These are phyloP conservation scores for Ajuga chamaepitys DNA, from an alignment of 257 asterid species.

Conservation along the genomic window DNA sequence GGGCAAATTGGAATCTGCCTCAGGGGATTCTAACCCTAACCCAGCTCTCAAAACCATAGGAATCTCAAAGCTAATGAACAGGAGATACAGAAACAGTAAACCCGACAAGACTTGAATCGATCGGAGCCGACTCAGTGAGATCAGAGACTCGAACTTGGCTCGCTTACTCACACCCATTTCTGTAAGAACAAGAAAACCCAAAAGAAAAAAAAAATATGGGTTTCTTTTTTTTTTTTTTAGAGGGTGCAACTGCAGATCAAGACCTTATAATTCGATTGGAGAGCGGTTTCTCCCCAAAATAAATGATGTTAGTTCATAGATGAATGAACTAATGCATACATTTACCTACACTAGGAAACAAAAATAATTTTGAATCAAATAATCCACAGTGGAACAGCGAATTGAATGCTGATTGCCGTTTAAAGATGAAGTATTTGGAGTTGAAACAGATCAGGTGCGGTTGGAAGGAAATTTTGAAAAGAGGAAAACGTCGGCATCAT, in stretches of 20 bases:
- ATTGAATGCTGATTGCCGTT: slow-evolving; percentile 1
- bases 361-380: neutral
- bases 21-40: slow-evolving; percentile 51
- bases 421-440: neutral
- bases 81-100: slow-evolving; percentile 60
- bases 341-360: neutral
- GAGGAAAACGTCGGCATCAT: slow-evolving; percentile 13
- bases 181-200: slow-evolving; percentile 6
- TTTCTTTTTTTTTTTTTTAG: neutral
- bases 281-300: neutral
- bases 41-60: slow-evolving; percentile 74
- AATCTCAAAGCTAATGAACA: slow-evolving; percentile 64
- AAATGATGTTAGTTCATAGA: slow-evolving; percentile 27
- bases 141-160: slow-evolving; percentile 59
- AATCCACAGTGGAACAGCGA: slow-evolving; percentile 6
- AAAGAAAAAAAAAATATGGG: neutral
- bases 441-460: slow-evolving; percentile 23
- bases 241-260: slow-evolving; percentile 20
- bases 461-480: slow-evolving; percentile 16
- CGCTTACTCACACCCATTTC: slow-evolving; percentile 46
- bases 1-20: slow-evolving; percentile 32
- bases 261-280: neutral
- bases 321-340: slow-evolving; percentile 23
- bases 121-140: slow-evolving; percentile 70
- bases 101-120: slow-evolving; percentile 69